These are phyloP conservation scores for Hypoxylon fragiforme DNA, from an alignment of 495 filamentous ascomycete genomes.

Conservation along the genomic window DNA sequence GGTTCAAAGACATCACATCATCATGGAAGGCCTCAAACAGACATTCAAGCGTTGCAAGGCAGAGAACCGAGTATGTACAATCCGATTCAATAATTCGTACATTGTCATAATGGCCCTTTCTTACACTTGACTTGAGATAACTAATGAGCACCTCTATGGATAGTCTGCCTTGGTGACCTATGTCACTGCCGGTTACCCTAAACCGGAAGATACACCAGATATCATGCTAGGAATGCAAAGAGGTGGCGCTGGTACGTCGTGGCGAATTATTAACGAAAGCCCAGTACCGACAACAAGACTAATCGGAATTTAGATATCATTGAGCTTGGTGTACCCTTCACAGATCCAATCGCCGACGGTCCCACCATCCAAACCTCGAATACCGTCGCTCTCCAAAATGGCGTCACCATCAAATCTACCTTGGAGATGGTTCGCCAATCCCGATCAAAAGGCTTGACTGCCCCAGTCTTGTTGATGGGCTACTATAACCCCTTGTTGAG, in stretches of 20 bases:
- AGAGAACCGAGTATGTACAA: slow-evolving; percentile 60
- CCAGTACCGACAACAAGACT: background rate
- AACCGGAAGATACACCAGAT: slow-evolving; percentile 75
- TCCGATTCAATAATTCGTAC: background rate
- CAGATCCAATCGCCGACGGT: slow-evolving; percentile 95
- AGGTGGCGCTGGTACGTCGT: slow-evolving; percentile 79
- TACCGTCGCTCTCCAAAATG: slow-evolving; percentile 83
- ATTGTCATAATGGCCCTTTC: background rate
- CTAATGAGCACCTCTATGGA: background rate
- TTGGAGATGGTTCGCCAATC: slow-evolving; percentile 80
- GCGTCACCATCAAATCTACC: slow-evolving; percentile 75
- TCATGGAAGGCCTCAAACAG: slow-evolving; percentile 77
- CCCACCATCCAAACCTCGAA: slow-evolving; percentile 93
- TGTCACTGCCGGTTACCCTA: slow-evolving; percentile 93
- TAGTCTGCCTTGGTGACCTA: slow-evolving; percentile 87
- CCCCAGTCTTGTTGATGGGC: slow-evolving; percentile 92
- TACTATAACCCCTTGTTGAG: slow-evolving; percentile 96
- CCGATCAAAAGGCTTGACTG: slow-evolving; percentile 70
- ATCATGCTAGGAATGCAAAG: slow-evolving; percentile 87
- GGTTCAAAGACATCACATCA: slow-evolving; percentile 15
- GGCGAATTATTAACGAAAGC: background rate
- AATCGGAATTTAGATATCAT: slow-evolving; percentile 63
- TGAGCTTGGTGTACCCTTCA: slow-evolving; percentile 91
- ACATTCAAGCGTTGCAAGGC: slow-evolving; percentile 89
- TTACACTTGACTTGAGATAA: background rate